Conservation (phyloP, 2,329 filamentous ascomycete genomes). For the Elsinoe batatas region DNA sequence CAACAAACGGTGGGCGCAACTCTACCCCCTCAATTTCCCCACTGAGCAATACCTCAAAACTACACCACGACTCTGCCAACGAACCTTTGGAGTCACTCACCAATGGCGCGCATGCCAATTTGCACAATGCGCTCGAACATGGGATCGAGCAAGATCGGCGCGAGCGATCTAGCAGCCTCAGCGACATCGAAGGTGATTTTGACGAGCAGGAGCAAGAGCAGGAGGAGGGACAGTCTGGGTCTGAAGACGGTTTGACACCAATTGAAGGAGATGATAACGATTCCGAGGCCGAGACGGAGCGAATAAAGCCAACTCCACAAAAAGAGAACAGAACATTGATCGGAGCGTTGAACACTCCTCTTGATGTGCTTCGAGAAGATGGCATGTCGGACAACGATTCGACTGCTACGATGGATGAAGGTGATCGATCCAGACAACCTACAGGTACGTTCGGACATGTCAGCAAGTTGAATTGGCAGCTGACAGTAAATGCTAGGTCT, state of each 20-base stretch:
- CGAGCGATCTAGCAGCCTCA: conserved; percentile 74
- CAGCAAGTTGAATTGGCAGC: background rate
- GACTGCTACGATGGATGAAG: conserved; percentile 86
- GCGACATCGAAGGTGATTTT: conserved; percentile 79
- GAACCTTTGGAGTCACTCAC: background rate
- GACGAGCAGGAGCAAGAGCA: conserved; percentile 39
- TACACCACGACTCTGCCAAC: conserved; percentile 19
- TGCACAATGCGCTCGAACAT: conserved; percentile 20
- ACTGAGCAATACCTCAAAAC: conserved; percentile 23
- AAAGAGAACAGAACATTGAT: conserved; percentile 2
- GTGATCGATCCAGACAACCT: conserved; percentile 55
- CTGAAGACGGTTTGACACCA: conserved; percentile 7
- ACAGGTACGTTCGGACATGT: conserved; percentile 3
- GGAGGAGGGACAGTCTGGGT: conserved; percentile 13
- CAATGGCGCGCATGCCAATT: conserved; percentile 11
- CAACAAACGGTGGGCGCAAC: conserved; percentile 12
- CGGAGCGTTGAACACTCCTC: background rate
- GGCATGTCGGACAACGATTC: conserved; percentile 53
- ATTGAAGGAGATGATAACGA: conserved; percentile 47
- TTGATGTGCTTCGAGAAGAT: background rate
- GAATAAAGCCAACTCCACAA: conserved; percentile 61
- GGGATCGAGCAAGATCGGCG: conserved; percentile 4
- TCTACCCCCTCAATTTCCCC: conserved; percentile 27
- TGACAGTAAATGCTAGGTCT: conserved; percentile 10
- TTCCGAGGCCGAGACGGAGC: conserved; percentile 88